Base-by-base conservation (phyloP, 2,329 filamentous ascomycete species). In the Colletotrichum somersetense region DNA sequence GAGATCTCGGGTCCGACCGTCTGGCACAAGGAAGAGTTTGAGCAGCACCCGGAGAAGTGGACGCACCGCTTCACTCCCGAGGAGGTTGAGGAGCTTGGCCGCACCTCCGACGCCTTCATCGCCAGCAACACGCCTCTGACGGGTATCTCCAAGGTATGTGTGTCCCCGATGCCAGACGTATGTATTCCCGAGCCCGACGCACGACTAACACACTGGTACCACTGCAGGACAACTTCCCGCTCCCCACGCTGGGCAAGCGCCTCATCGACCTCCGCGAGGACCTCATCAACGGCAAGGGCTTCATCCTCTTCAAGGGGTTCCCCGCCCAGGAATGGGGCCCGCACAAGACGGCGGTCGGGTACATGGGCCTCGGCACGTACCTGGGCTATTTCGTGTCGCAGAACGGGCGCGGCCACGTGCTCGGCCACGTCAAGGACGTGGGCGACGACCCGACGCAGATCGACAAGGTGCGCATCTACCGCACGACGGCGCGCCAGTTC, bases 391-490 rank as follows among this genome's bases (percentile, higher is more conserved):
- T 96, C 74, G 90, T 97, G 52, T 93, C 90, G 33, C 95, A 97
- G 79, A 97, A 97, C 83, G 91, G 91, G 23, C 89, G 90, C 23
- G 94, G 94, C 56, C 94, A 97, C 82, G 93, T 97, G 12, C 88
- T 97, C 1, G 94, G 94, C 10, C 94, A 97, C 80, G 94, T 97
- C 77, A 96, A 97, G 83, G 94, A 97, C 81, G 88, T 96, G 4
- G 93, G 93, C 57, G 94, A 95, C 75, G 94, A 97, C 80, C 87
- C 92, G 35, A 89, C 87, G 5, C 91, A 95, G 83, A 97, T 94
- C 77, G 92, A 97, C 83, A 92, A 91, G 77, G 94, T 97, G 73
- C 91, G 95, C 76, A 97, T 97, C 82, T 97, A 97, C 85, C 89
- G 95, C 74, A 97, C 95, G 2, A 93, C 94, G 74, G 94, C 94